phyloP scores from a whole-genome alignment of 108 stramenopile species.

The Cyclotella baltica region DNA sequence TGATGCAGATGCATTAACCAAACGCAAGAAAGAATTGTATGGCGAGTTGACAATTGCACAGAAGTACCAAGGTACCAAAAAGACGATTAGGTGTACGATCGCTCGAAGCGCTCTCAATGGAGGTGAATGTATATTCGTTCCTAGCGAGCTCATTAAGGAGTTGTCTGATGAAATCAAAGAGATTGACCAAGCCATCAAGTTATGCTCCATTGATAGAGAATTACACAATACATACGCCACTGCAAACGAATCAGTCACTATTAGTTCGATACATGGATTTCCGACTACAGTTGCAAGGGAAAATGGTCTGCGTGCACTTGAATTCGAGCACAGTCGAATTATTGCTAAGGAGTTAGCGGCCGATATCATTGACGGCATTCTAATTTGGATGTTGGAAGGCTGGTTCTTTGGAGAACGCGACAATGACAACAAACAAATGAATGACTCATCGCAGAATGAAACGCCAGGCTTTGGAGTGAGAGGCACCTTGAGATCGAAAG shows the following conservation, averaged over 20 bases:
- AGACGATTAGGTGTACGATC: constrained; percentile 11
- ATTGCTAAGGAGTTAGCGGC: constrained; percentile 19
- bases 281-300: constrained; percentile 22
- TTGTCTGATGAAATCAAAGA: constrained; percentile 28
- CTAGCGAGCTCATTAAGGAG: constrained; percentile 25
- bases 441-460: neutral
- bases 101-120: constrained; percentile 25
- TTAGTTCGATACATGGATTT: constrained; percentile 44
- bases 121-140: constrained; percentile 19
- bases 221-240: constrained; percentile 28
- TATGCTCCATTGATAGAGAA: constrained; percentile 29
- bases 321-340: constrained; percentile 36
- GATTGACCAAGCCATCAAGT: constrained; percentile 7
- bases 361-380: constrained; percentile 30
- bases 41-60: constrained; percentile 17
- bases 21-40: constrained; percentile 25
- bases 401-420: constrained; percentile 48
- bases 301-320: constrained; percentile 39
- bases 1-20: constrained; percentile 20
- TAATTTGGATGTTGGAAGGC: constrained; percentile 51
- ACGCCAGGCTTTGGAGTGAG: constrained; percentile 14
- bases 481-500: constrained; percentile 25
- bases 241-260: constrained; percentile 24
- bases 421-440: neutral
- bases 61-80: neutral